Evolutionary conservation across 345 rosid genomes (phyloP), one percentile per base, ranked within the genome.

Genomic region (Populus nigra): DNA sequence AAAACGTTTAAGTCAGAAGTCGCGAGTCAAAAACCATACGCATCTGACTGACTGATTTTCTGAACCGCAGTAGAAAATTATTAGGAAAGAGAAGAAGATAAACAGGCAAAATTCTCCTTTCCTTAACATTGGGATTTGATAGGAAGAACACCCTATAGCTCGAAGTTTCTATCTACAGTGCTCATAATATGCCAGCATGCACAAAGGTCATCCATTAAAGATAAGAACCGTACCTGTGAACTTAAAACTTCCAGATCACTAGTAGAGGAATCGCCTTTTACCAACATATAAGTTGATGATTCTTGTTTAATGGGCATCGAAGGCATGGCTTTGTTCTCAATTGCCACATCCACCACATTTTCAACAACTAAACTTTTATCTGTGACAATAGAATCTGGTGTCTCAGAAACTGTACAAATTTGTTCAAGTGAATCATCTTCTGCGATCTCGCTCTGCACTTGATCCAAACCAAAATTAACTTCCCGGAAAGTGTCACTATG

Each of bases 401-500:
- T 75, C 73, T 84, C 85, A 23, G 85, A 84, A 83, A 81, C 85
- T 75, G 81, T 78, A 80, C 61, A 84, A 80, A 75, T 81, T 72
- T 81, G 82, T 72, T 79, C 80, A 68, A 70, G 50, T 79, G 57
- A 78, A 71, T 65, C 76, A 0, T 84, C 80, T 76, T 80, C 84
- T 73, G 80, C 79, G 17, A 78, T 35, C 35, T 75, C 83, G 70
- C 66, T 74, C 72, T 80, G 83, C 75, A 74, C 80, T 66, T 79
- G 81, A 79, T 67, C 68, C 50, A 68, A 81, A 68, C 75, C 76
- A 68, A 85, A 76, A 74, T 65, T 69, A 75, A 78, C 79, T 79
- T 91, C 90, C 43, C 85, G 83, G 27, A 93, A 88, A 69, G 83
- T 76, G 74, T 81, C 85, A 79, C 81, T 76, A 39, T 33, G 57